Evolutionary conservation across 371 early-diverging fungal genomes (phyloP).

Genomic region (Batrachochytrium dendrobatidis): DNA sequence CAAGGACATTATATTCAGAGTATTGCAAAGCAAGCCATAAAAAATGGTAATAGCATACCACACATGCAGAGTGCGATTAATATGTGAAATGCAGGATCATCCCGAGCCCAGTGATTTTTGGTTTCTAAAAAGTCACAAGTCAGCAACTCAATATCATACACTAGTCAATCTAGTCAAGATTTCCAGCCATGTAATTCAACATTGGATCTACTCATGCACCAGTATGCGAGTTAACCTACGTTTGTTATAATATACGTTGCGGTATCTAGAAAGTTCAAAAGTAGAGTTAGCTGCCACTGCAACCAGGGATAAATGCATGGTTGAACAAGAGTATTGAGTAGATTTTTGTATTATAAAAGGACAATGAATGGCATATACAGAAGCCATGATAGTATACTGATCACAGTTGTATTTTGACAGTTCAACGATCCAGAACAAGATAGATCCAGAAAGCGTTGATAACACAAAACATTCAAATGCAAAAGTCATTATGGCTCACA

Average conservation of each 20-base stretch:
- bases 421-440: neutral
- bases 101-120: constrained; percentile 92
- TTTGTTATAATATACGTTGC: constrained; percentile 87
- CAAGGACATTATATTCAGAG: neutral
- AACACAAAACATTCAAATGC: neutral
- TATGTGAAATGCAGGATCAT: constrained; percentile 87
- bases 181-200: neutral
- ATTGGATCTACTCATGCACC: neutral
- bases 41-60: no score
- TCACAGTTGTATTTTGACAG: constrained; percentile 1
- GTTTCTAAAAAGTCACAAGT: constrained; percentile 63
- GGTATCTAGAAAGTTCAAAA: constrained; percentile 62
- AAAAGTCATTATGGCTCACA: constrained; percentile 44
- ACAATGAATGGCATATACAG: neutral
- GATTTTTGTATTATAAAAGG: no score
- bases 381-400: constrained; percentile 5
- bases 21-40: neutral
- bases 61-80: constrained; percentile 52
- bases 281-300: no score
- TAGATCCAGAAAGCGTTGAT: neutral
- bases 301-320: no score
- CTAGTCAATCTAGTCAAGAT: neutral
- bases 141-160: neutral
- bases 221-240: no score
- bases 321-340: no score